Conservation (phyloP, 371 early-diverging fungal genomes). For the Sporodiniella umbellata region DNA sequence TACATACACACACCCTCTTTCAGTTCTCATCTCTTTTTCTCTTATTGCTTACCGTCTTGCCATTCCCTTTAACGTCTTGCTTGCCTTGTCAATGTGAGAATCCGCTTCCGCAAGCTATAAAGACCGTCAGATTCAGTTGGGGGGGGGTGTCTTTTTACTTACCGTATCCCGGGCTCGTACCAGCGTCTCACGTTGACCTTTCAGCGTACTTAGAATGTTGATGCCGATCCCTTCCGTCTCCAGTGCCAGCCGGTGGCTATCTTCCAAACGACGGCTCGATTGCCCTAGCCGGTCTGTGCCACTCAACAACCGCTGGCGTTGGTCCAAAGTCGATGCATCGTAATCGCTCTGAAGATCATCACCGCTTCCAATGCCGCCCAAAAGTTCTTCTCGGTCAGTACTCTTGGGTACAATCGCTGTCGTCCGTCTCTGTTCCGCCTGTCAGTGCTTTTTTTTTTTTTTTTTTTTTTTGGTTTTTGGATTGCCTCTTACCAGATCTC, state of each 20-base stretch:
- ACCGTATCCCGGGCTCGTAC: constrained; percentile 81
- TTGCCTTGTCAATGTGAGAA: constrained; percentile 84
- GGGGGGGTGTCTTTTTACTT: constrained; percentile 15
- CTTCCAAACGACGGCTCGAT: constrained; percentile 77
- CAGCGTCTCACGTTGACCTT: constrained; percentile 91
- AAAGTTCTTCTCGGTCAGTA: constrained; percentile 62
- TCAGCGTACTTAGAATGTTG: constrained; percentile 75
- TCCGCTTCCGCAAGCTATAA: constrained; percentile 81
- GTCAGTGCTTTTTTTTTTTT: no score
- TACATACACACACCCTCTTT: constrained; percentile 25
- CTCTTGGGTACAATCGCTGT: constrained; percentile 39
- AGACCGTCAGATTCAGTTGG: neutral
- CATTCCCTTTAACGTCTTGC: constrained; percentile 88
- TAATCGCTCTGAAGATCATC: constrained; percentile 39
- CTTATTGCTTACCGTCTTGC: constrained; percentile 74
- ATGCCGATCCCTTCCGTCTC: constrained; percentile 90
- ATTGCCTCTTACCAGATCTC: constrained; percentile 74
- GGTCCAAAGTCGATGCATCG: constrained; percentile 72
- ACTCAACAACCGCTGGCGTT: constrained; percentile 76
- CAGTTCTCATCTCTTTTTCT: neutral
- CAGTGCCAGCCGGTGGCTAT: constrained; percentile 85
- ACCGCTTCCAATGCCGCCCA: constrained; percentile 45
- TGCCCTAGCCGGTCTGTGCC: constrained; percentile 85
- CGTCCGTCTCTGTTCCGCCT: constrained; percentile 30
- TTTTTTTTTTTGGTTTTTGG: no score